Percentiles rank a stretch among this genome's conserved stretches.
phyloP scores from a whole-genome alignment of 2,329 filamentous ascomycete species.

The Ascochyta viciae-villosae region DNA sequence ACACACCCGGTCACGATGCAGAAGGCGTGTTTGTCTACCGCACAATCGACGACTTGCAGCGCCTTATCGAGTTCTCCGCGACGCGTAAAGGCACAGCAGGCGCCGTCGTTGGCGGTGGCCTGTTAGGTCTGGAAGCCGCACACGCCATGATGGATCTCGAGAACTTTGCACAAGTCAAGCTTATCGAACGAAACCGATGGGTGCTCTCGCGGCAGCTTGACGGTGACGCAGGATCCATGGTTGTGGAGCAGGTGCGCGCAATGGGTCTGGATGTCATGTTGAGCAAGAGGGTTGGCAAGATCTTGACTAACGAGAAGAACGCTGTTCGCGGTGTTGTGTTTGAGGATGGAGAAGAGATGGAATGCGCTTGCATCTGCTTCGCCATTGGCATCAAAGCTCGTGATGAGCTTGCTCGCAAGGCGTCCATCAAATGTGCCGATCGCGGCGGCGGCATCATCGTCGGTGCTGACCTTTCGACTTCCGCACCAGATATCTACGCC shows the following conservation, averaged over 20 bases:
- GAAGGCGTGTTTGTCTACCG: conserved; percentile 89
- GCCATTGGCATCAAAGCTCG: conserved; percentile 85
- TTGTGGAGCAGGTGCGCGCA: conserved; percentile 79
- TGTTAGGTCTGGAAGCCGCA: conserved; percentile 86
- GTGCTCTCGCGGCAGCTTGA: conserved; percentile 84
- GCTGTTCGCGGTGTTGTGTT: conserved; percentile 77
- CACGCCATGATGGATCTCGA: conserved; percentile 90
- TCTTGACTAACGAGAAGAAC: conserved; percentile 72
- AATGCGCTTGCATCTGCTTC: conserved; percentile 85
- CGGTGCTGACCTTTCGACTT: conserved; percentile 72
- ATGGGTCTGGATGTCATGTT: conserved; percentile 82
- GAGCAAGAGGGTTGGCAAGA: conserved; percentile 75
- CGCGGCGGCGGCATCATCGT: conserved; percentile 80
- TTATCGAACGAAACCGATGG: conserved; percentile 85
- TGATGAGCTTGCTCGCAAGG: conserved; percentile 74
- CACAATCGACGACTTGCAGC: conserved; percentile 81
- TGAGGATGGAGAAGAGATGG: conserved; percentile 78
- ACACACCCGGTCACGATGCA: conserved; percentile 79
- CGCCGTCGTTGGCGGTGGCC: conserved; percentile 81
- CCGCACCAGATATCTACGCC: conserved; percentile 76
- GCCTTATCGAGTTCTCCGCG: conserved; percentile 75
- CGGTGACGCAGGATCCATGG: conserved; percentile 78
- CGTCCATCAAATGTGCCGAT: conserved; percentile 75
- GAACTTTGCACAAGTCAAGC: conserved; percentile 73
- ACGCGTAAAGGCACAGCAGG: conserved; percentile 72